Percentiles rank a stretch among this genome's conserved stretches.
These are phyloP conservation scores for Xylaria sp. DNA, from an alignment of 2,329 filamentous ascomycete genomes.

Conservation along the genomic window DNA sequence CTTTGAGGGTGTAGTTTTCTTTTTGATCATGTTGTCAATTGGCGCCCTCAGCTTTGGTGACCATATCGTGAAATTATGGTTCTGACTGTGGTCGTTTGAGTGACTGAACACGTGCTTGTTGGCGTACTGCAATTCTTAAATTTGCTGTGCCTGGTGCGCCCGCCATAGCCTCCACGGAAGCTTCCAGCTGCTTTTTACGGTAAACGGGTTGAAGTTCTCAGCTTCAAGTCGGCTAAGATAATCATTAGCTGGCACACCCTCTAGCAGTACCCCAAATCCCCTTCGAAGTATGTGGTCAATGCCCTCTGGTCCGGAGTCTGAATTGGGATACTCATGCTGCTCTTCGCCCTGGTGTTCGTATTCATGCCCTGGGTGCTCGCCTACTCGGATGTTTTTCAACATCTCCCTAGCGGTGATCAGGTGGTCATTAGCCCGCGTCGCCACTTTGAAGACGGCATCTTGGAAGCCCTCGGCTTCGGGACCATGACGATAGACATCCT, in stretches of 20 bases:
- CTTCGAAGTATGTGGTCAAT: conserved; percentile 59
- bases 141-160: conserved; percentile 59
- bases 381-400: conserved; percentile 80
- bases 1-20: neutral
- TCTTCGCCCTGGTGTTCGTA: conserved; percentile 88
- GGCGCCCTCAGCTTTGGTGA: neutral
- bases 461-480: conserved; percentile 81
- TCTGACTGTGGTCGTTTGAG: neutral
- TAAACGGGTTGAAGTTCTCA: conserved; percentile 85
- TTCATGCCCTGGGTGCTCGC: conserved; percentile 80
- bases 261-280: conserved; percentile 83
- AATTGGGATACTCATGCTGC: conserved; percentile 64
- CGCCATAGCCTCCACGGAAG: conserved; percentile 80
- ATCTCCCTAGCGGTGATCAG: conserved; percentile 93
- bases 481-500: conserved; percentile 86
- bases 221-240: conserved; percentile 83
- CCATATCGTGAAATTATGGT: neutral
- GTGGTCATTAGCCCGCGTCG: conserved; percentile 94
- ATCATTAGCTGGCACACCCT: conserved; percentile 78
- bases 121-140: conserved; percentile 51
- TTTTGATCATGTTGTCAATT: neutral
- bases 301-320: conserved; percentile 50
- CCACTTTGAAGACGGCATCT: conserved; percentile 91
- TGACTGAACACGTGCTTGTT: neutral
- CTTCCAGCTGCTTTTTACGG: conserved; percentile 76